Base-by-base conservation (phyloP, 2,329 filamentous ascomycete species). In the Fusarium musae region DNA sequence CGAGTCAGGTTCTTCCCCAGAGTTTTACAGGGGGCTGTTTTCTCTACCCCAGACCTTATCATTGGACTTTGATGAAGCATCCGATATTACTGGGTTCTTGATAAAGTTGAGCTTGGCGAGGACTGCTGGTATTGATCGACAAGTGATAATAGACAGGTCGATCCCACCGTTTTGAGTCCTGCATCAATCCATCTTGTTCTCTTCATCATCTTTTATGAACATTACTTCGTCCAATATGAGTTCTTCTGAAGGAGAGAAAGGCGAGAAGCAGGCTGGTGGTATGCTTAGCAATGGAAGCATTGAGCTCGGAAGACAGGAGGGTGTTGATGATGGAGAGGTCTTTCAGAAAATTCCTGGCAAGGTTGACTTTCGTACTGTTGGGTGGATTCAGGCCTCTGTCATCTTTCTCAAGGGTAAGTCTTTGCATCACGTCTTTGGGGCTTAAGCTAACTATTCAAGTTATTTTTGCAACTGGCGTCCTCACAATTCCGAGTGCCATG, bases 281-380 rank as follows among this genome's bases (percentile, higher is more conserved):
- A 67, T 57, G 44, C 52, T 67, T 9, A 67, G 61, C 16, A 66
- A 23, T 46, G 64, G 44, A n/a, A 76, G 74, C n/a, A 60, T 76
- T 26, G 71, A 76, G 34, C 59, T 67, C n/a, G 74, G 71, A 26
- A 58, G 73, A 44, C 46, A 75, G 5, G 74, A 76, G 15, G 49
- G 63, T 19, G 56, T 58, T 10, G 74, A 81, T 26, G 76, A 83
- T 61, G 63, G 81, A 58, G 85, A 87, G 61, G 82, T 87, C 3
- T 87, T 87, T 76, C 84, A 85, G 74, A 81, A 82, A 32, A 79
- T 79, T 5, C 78, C 82, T 11, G 83, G 84, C 11, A 79, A 80
- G 17, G 84, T 87, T 21, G 81, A 86, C 62, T 87, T 87, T 63
- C 81, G 85, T 32, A 86, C 83, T 12, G 85, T 87, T 26, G 80